Percentiles rank a stretch among this genome's conserved stretches.
Evolutionary conservation across 768 basidiomycete species (phyloP).

Genomic region (Coprinopsis marcescibilis): DNA sequence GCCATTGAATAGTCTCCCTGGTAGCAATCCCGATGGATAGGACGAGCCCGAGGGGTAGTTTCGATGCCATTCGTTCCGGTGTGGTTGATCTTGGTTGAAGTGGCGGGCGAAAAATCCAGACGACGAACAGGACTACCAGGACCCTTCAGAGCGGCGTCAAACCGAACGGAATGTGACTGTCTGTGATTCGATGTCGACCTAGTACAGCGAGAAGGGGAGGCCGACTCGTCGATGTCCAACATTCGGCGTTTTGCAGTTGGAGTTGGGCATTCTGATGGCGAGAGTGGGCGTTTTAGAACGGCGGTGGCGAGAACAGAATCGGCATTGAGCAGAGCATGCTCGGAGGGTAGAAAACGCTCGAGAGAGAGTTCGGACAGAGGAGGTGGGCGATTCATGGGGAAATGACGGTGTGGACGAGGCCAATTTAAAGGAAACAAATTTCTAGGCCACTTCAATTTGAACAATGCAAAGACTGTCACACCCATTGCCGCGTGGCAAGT

Average conservation of each 20-base stretch:
- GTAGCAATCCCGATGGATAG: not conserved
- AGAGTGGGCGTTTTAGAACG: conserved; percentile 52
- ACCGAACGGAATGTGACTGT: conserved; percentile 12
- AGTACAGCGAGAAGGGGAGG: not conserved
- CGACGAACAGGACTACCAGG: conserved; percentile 42
- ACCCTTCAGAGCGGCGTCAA: conserved; percentile 19
- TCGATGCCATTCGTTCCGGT: not conserved
- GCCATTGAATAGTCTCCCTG: conserved; percentile 17
- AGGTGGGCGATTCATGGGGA: conserved; percentile 35
- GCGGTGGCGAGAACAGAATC: conserved; percentile 21
- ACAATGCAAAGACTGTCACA: conserved; percentile 15
- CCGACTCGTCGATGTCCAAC: conserved; percentile 44
- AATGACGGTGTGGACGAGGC: conserved; percentile 11
- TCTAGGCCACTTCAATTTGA: conserved; percentile 14
- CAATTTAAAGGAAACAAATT: conserved; percentile 14
- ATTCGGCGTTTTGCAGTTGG: conserved; percentile 69
- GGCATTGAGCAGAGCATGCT: too few relatives aligned
- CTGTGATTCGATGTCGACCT: not conserved
- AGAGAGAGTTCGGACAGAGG: conserved; percentile 60
- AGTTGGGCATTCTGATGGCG: conserved; percentile 42
- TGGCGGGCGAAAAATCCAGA: conserved; percentile 41
- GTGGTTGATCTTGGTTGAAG: not conserved
- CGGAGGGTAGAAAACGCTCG: conserved; percentile 42
- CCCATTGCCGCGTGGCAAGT: conserved; percentile 8
- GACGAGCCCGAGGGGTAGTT: not conserved